A percentile compares a stretch with the other conserved stretches of the same genome.
Evolutionary conservation across 805 yeast species (phyloP).

Genomic region (Candida pseudofarinosa): DNA sequence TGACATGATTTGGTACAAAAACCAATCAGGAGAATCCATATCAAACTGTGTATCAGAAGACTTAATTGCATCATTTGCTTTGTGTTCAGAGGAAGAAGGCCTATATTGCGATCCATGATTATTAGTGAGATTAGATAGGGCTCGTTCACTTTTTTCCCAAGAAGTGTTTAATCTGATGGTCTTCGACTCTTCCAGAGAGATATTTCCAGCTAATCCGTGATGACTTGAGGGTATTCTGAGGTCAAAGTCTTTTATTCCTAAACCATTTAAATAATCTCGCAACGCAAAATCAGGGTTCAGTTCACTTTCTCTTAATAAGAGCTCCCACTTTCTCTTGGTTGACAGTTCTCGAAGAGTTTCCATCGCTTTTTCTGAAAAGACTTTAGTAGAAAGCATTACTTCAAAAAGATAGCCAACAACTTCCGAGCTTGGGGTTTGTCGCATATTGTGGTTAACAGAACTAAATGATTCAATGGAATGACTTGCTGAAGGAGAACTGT

Average conservation of each 20-base stretch:
- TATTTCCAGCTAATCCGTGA: background rate
- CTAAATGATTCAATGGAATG: slow-evolving; percentile 32
- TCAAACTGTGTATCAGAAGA: slow-evolving; percentile 13
- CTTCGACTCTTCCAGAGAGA: background rate
- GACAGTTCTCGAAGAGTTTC: slow-evolving; percentile 29
- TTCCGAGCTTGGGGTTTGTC: slow-evolving; percentile 31
- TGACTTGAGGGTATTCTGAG: background rate
- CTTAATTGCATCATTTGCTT: background rate
- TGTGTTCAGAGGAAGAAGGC: background rate
- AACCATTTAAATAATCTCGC: slow-evolving; percentile 9
- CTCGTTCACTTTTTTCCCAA: background rate
- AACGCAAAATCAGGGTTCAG: slow-evolving; percentile 35
- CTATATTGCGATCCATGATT: background rate
- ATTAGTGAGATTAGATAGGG: background rate
- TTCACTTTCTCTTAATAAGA: slow-evolving; percentile 38
- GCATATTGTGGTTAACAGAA: slow-evolving; percentile 26
- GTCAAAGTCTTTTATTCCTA: background rate
- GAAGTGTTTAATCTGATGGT: background rate
- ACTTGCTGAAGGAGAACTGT: slow-evolving; percentile 4
- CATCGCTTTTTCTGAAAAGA: slow-evolving; percentile 32
- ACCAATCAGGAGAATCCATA: slow-evolving; percentile 42
- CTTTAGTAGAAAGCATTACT: slow-evolving; percentile 32
- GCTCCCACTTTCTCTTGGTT: slow-evolving; percentile 40
- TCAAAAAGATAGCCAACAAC: slow-evolving; percentile 40
- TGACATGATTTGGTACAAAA: slow-evolving; percentile 32